Evolutionary conservation across 2,329 filamentous ascomycete genomes (phyloP).

Genomic region (Aureobasidium sp.): DNA sequence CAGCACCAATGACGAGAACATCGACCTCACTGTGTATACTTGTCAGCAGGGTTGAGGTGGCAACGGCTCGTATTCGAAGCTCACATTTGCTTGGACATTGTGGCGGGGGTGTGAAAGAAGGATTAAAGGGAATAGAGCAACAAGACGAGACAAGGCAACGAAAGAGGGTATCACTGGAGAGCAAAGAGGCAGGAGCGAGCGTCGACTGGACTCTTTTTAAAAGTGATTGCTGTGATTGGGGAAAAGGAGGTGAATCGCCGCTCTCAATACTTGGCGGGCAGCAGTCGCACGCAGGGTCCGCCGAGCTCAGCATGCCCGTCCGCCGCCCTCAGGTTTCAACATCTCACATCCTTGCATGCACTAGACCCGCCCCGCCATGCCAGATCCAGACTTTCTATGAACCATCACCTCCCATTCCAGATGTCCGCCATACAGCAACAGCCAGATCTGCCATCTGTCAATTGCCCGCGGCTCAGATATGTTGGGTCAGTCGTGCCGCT

Average conservation of each 20-base stretch:
- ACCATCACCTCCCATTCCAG: neutral
- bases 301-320: neutral
- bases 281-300: neutral
- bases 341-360: slow-evolving; percentile 5
- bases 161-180: slow-evolving; percentile 16
- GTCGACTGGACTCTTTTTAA: neutral
- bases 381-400: slow-evolving; percentile 2
- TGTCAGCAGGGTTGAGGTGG: slow-evolving; percentile 12
- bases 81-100: slow-evolving; percentile 19
- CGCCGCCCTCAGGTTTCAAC: neutral
- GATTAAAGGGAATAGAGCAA: slow-evolving; percentile 1
- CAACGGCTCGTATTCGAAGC: slow-evolving; percentile 13
- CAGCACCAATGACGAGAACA: slow-evolving; percentile 95
- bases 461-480: neutral
- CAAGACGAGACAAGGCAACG: slow-evolving; percentile 6
- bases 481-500: neutral
- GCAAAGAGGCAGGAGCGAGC: neutral
- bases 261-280: slow-evolving; percentile 9
- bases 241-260: slow-evolving; percentile 7
- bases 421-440: neutral
- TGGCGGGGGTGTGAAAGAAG: slow-evolving; percentile 14
- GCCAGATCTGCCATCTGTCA: neutral
- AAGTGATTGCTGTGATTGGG: slow-evolving; percentile 3
- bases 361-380: slow-evolving; percentile 6
- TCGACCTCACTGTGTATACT: slow-evolving; percentile 67